A percentile compares a stretch with the other conserved stretches of the same genome.
Conservation (phyloP, 768 basidiomycete genomes). For the Tephrocybe sp. region DNA sequence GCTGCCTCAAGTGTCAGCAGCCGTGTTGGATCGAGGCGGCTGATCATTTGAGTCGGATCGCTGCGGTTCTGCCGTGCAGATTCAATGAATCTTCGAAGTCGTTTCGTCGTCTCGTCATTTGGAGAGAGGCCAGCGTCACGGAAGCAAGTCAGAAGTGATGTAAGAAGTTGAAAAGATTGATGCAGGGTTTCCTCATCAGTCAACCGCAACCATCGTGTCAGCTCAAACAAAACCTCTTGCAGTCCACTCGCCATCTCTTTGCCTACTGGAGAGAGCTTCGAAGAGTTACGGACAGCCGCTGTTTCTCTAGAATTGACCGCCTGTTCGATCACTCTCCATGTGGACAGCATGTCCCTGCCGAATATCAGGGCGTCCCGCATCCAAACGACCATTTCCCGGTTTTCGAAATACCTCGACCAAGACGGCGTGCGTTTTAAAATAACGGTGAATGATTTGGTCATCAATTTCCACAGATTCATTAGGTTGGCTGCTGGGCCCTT, state of each 20-base stretch:
- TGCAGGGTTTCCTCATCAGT: slow-evolving; percentile 91
- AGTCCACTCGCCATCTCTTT: slow-evolving; percentile 77
- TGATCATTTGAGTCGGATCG: slow-evolving; percentile 44
- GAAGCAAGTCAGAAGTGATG: slow-evolving; percentile 78
- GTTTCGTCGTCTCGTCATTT: slow-evolving; percentile 52
- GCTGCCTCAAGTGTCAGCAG: slow-evolving; percentile 67
- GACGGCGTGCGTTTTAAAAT: slow-evolving; percentile 83
- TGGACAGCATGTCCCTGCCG: slow-evolving; percentile 80
- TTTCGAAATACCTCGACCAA: slow-evolving; percentile 83
- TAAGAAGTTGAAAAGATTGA: slow-evolving; percentile 83
- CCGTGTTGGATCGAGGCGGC: slow-evolving; percentile 56
- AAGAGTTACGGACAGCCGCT: slow-evolving; percentile 28
- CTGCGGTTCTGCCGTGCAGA: slow-evolving; percentile 47
- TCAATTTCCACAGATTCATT: slow-evolving; percentile 75
- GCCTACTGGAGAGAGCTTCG: slow-evolving; percentile 59
- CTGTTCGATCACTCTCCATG: slow-evolving; percentile 77
- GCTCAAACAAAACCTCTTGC: slow-evolving; percentile 75
- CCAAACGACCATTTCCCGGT: slow-evolving; percentile 89
- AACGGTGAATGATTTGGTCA: slow-evolving; percentile 76
- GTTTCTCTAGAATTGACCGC: slow-evolving; percentile 45
- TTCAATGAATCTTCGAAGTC: slow-evolving; percentile 65
- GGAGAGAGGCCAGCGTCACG: slow-evolving; percentile 59
- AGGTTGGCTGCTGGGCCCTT: slow-evolving; percentile 53
- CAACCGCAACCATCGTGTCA: slow-evolving; percentile 86
- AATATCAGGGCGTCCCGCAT: slow-evolving; percentile 98